A percentile compares a stretch with the other conserved stretches of the same genome.
Conservation (phyloP, 768 basidiomycete genomes). For the Tulasnella sp. region DNA sequence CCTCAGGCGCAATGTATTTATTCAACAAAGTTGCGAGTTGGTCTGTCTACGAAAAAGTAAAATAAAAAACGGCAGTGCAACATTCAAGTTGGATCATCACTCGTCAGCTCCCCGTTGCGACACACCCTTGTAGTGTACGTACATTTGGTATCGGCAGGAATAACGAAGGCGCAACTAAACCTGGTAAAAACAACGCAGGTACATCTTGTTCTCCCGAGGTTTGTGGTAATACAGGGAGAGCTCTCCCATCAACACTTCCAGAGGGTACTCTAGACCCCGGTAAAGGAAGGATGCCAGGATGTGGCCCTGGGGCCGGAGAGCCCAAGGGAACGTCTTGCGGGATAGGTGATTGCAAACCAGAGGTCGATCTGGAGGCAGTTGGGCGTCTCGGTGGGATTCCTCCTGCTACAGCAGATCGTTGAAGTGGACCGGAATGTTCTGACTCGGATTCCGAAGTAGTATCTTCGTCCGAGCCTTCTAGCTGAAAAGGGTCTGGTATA, state of each 20-base stretch:
- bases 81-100: constrained; percentile 19
- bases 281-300: neutral
- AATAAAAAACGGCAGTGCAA: constrained; percentile 21
- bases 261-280: neutral
- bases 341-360: neutral
- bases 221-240: neutral
- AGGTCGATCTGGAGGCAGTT: neutral
- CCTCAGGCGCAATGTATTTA: constrained; percentile 74
- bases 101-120: constrained; percentile 35
- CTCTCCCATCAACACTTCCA: neutral
- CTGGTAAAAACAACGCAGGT: constrained; percentile 50
- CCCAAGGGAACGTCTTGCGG: constrained; percentile 10
- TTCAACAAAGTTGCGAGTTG: constrained; percentile 70
- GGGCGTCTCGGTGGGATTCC: neutral
- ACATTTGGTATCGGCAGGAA: constrained; percentile 87
- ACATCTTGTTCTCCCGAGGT: neutral
- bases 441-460: neutral
- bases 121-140: constrained; percentile 44
- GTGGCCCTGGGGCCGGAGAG: neutral
- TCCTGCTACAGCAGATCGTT: neutral
- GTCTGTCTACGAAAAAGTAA: constrained; percentile 51
- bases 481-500: constrained; percentile 7
- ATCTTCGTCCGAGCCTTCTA: constrained; percentile 13
- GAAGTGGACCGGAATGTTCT: neutral
- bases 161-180: constrained; percentile 64